phyloP scores from a whole-genome alignment of 306 rosid genomes.

The Sophora flavescens region DNA sequence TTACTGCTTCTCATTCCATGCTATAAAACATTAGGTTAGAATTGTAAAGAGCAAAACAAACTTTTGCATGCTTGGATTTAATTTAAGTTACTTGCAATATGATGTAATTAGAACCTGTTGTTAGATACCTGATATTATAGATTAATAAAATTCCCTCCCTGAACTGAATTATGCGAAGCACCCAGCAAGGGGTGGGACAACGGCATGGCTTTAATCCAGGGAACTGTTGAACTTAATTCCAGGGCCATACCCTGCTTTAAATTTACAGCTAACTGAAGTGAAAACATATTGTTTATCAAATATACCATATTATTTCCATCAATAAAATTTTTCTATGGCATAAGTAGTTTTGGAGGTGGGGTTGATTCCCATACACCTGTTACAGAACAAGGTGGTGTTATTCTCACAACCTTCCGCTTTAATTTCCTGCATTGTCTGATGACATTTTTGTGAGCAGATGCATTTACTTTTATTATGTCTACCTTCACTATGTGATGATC shows the following conservation, averaged over 20 bases:
- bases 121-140: not conserved
- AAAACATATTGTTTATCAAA: constrained; percentile 11
- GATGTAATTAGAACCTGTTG: not conserved
- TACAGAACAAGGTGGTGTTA: constrained; percentile 61
- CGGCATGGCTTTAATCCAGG: not conserved
- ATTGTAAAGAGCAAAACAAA: not conserved
- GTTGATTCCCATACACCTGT: constrained; percentile 53
- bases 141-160: not conserved
- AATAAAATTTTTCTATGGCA: not conserved
- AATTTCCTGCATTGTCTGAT: constrained; percentile 60
- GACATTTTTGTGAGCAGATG: constrained; percentile 50
- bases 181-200: not conserved
- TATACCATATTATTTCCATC: not conserved
- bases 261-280: not conserved
- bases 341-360: constrained; percentile 49
- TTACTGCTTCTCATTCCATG: too few species aligned
- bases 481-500: constrained; percentile 88
- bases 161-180: not conserved
- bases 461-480: constrained; percentile 56
- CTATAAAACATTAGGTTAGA: not conserved
- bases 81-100: not conserved
- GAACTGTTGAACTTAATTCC: not conserved
- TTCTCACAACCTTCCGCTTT: constrained; percentile 54
- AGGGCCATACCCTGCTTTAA: not conserved
- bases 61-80: not conserved